Conservation (phyloP, 2,329 filamentous ascomycete species). For the Alternaria triticimaculans region DNA sequence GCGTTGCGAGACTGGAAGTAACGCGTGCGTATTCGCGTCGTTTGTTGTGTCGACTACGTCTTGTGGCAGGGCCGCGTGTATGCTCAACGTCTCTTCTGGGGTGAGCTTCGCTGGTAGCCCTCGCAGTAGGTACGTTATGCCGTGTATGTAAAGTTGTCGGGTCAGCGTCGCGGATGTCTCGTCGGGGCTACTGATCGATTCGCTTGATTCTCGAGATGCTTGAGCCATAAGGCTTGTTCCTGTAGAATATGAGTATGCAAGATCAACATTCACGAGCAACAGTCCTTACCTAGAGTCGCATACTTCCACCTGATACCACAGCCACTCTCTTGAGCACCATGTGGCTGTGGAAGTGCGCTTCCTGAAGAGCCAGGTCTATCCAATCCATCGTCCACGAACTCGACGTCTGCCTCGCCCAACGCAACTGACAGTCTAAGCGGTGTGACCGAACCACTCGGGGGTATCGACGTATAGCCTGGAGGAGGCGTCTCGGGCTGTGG, state of each 20-base stretch:
- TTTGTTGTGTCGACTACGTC: conserved; percentile 22
- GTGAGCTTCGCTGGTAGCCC: conserved; percentile 66
- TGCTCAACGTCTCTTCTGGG: conserved; percentile 59
- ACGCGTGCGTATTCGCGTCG: conserved; percentile 20
- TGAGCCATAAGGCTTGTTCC: conserved; percentile 57
- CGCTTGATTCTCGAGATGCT: conserved; percentile 54
- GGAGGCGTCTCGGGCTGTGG: conserved; percentile 45
- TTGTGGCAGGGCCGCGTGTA: conserved; percentile 60
- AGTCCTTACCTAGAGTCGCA: conserved; percentile 55
- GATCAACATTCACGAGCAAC: neutral
- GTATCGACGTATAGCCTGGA: conserved; percentile 42
- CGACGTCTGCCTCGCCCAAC: conserved; percentile 29
- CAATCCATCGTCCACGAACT: conserved; percentile 33
- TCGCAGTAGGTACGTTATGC: conserved; percentile 68
- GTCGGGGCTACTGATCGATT: conserved; percentile 30
- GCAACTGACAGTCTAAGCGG: conserved; percentile 23
- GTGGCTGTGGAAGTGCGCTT: conserved; percentile 24
- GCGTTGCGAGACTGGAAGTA: conserved; percentile 20
- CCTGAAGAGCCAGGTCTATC: conserved; percentile 33
- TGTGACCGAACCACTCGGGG: conserved; percentile 30
- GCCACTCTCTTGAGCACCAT: conserved; percentile 34
- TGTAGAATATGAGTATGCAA: conserved; percentile 28
- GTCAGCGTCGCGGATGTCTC: conserved; percentile 56
- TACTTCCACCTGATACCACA: conserved; percentile 60
- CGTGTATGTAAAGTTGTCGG: conserved; percentile 69